Evolutionary conservation across 768 basidiomycete species (phyloP).

Genomic region (Boletales sp.): DNA sequence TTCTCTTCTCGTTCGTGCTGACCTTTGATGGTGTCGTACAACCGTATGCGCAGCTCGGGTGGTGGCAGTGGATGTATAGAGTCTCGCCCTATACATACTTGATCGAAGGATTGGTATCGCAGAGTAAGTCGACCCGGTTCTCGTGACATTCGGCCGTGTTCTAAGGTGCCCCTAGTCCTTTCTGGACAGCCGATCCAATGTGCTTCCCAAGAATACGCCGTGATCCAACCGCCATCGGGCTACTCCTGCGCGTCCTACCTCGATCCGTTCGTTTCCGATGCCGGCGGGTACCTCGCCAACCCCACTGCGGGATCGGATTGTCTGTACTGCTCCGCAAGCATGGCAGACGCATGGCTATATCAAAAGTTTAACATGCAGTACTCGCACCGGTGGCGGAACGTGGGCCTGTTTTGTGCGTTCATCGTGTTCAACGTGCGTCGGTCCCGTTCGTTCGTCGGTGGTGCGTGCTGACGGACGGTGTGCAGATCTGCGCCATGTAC

Average conservation of each 20-base stretch:
- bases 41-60: conserved; percentile 55
- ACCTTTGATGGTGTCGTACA: conserved; percentile 72
- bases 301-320: conserved; percentile 37
- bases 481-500: conserved; percentile 44
- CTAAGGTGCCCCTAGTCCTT: conserved; percentile 37
- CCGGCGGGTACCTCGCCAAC: conserved; percentile 49
- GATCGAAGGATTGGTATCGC: conserved; percentile 44
- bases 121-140: conserved; percentile 33
- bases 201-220: conserved; percentile 56
- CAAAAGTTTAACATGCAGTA: conserved; percentile 59
- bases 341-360: conserved; percentile 50
- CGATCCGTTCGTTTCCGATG: conserved; percentile 34
- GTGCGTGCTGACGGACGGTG: conserved; percentile 1
- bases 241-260: conserved; percentile 48
- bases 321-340: conserved; percentile 53
- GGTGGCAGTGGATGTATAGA: conserved; percentile 73
- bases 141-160: background rate
- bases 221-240: conserved; percentile 44
- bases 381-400: conserved; percentile 43
- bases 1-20: conserved; percentile 59
- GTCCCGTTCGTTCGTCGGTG: background rate
- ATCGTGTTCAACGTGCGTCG: conserved; percentile 42
- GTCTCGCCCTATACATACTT: conserved; percentile 55
- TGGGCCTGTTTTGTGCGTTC: conserved; percentile 44
- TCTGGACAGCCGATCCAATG: conserved; percentile 53